Conservation (phyloP, 495 filamentous ascomycete species). For the Astrothelium subdiscretum region DNA sequence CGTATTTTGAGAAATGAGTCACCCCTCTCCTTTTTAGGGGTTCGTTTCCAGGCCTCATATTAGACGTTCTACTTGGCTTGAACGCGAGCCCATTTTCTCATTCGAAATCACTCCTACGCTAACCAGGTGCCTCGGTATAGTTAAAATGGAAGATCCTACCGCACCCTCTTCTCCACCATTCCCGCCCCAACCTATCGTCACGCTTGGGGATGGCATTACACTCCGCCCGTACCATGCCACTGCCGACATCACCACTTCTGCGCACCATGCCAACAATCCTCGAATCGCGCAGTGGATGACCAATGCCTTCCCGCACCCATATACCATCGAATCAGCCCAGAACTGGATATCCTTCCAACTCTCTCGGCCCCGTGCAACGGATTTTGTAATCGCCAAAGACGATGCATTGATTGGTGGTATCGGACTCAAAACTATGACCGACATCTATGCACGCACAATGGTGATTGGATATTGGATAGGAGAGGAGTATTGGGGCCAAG, state of each 20-base stretch:
- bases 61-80: no score
- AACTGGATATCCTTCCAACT: conserved; percentile 18
- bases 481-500: conserved; percentile 21
- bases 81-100: background rate
- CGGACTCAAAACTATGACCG: conserved; percentile 20
- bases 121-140: background rate
- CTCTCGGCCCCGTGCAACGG: conserved; percentile 1
- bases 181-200: conserved; percentile 2
- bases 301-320: conserved; percentile 22
- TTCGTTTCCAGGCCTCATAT: no score
- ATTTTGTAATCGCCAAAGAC: conserved; percentile 17
- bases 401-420: conserved; percentile 21
- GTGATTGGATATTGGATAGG: conserved; percentile 29
- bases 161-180: background rate
- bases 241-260: conserved; percentile 14
- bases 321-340: conserved; percentile 19
- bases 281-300: conserved; percentile 21
- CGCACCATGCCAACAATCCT: conserved; percentile 14
- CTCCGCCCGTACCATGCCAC: conserved; percentile 18
- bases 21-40: no score
- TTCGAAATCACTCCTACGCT: background rate
- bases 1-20: no score
- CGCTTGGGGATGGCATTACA: conserved; percentile 5
- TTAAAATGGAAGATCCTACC: background rate
- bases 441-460: conserved; percentile 19